These are phyloP conservation scores for Malassezia psittaci DNA, from an alignment of 1,284 basidiomycete genomes.

Conservation along the genomic window DNA sequence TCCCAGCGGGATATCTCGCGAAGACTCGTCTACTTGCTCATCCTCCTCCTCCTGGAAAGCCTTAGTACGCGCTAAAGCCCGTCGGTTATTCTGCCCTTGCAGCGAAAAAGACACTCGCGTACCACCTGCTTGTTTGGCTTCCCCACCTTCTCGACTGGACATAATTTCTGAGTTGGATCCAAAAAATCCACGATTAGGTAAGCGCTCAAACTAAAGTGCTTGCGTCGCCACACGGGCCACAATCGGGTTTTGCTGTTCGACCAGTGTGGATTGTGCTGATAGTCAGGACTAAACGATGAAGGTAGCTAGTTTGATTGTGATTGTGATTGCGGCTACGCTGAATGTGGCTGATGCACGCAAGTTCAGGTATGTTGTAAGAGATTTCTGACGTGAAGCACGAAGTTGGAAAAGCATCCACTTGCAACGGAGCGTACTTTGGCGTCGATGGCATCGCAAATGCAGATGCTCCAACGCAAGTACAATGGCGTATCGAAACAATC, in stretches of 20 bases:
- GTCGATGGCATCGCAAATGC: slow-evolving; percentile 57
- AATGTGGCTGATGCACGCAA: slow-evolving; percentile 1
- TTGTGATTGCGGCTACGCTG: too few species aligned
- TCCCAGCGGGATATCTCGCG: neutral
- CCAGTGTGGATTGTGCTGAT: neutral
- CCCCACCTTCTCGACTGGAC: too few species aligned
- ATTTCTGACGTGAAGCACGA: slow-evolving; percentile 21
- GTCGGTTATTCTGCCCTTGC: neutral
- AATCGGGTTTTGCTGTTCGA: neutral
- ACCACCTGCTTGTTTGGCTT: neutral
- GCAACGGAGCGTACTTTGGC: slow-evolving; percentile 62
- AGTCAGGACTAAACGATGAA: neutral
- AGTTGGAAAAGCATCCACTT: slow-evolving; percentile 56
- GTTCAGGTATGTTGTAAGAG: neutral
- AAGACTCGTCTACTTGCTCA: neutral
- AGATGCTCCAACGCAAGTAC: slow-evolving; percentile 40
- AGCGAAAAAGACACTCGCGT: slow-evolving; percentile 4
- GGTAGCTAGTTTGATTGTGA: neutral
- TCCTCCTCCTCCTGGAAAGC: slow-evolving; percentile 4
- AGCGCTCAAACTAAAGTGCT: too few species aligned
- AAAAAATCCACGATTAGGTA: too few species aligned
- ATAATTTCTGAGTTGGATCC: too few species aligned
- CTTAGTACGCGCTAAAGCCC: neutral
- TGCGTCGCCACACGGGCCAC: slow-evolving; percentile 1
- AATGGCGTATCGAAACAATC: slow-evolving; percentile 33